Evolutionary conservation across 139 green algal species (phyloP).

Genomic region (Volvox africanus): DNA sequence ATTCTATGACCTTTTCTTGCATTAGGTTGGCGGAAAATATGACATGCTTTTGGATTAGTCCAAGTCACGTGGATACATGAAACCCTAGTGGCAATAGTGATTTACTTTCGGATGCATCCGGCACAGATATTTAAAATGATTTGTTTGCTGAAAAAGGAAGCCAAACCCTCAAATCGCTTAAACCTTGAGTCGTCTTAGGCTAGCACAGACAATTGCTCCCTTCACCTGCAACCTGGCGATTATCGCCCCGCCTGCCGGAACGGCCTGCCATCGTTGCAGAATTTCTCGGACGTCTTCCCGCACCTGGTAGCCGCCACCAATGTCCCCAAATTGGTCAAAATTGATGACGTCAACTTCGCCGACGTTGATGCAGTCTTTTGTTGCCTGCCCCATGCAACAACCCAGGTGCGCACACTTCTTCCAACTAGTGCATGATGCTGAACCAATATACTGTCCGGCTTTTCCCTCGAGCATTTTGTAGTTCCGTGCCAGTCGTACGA

Average conservation of each 20-base stretch:
- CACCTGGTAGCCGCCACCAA: conserved; percentile 84
- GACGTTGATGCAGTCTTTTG: conserved; percentile 96
- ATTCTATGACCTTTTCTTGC: neutral
- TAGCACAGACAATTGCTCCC: too few relatives aligned
- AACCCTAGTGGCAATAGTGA: neutral
- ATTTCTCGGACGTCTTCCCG: conserved; percentile 93
- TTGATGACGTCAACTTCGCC: conserved; percentile 89
- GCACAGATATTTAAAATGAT: too few relatives aligned
- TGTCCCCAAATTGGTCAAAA: conserved; percentile 85
- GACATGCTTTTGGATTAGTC: neutral
- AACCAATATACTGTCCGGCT: too few relatives aligned
- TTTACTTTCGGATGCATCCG: too few relatives aligned
- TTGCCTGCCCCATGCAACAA: conserved; percentile 98
- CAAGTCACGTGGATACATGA: neutral
- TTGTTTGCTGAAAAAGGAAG: too few relatives aligned
- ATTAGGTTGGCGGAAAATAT: neutral
- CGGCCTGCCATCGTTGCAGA: conserved; percentile 56
- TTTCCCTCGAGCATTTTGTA: too few relatives aligned
- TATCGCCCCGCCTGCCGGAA: too few relatives aligned
- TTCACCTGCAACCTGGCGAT: too few relatives aligned
- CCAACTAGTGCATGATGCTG: too few relatives aligned
- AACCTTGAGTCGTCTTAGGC: too few relatives aligned
- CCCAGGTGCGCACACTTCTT: conserved; percentile 54
- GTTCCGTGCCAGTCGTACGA: too few relatives aligned
- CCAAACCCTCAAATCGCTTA: too few relatives aligned